Evolutionary conservation across 768 basidiomycete genomes (phyloP), one percentile per base, ranked within the genome.

Genomic region (Terana coerulea): DNA sequence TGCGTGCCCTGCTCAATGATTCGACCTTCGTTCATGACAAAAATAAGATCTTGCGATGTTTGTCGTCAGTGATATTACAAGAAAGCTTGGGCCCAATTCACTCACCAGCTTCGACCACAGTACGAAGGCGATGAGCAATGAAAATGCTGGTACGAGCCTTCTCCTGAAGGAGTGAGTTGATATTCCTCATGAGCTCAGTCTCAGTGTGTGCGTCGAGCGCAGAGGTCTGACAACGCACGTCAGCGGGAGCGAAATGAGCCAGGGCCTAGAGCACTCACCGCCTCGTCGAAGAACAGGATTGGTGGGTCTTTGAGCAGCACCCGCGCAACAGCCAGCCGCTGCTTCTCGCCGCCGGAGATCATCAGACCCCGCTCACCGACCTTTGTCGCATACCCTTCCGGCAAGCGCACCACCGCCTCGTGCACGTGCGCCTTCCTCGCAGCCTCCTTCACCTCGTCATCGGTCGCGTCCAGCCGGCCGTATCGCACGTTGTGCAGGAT

Each of bases 261-360:
- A 21, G n/a, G n/a, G n/a, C n/a, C n/a, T n/a, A n/a, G n/a, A 33
- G 10, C 1, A 75, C 91, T 63, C 59, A 94, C 94, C 34, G 97
- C 97, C 69, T 99, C 97, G 62, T 99, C 97, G 62, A 99, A 99
- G 74, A 98, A 98, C 61, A 98, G 62, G 60, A 98, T 98, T 11
- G 88, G 86, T 0, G 97, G 95, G 66, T 99, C 88, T 72, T 98
- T 98, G 43, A 98, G 69, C 60, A 99, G 69, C 29, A 95, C 84
- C 22, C 97, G 75, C 21, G 97, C 97, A 15, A 99, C 91, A 2
- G 97, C 97, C 59, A 99, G 69, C 45, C 97, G 71, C 74, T 99
- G 97, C 69, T 99, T 99, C 77, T 99, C 97, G 1, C 97, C 97
- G 0, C 97, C 97, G 31, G 91, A 95, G 42, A 99, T 91, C 97